Percentiles rank a stretch among this genome's conserved stretches.
Conservation (phyloP, 768 basidiomycete species). For the Hericium coralloides region DNA sequence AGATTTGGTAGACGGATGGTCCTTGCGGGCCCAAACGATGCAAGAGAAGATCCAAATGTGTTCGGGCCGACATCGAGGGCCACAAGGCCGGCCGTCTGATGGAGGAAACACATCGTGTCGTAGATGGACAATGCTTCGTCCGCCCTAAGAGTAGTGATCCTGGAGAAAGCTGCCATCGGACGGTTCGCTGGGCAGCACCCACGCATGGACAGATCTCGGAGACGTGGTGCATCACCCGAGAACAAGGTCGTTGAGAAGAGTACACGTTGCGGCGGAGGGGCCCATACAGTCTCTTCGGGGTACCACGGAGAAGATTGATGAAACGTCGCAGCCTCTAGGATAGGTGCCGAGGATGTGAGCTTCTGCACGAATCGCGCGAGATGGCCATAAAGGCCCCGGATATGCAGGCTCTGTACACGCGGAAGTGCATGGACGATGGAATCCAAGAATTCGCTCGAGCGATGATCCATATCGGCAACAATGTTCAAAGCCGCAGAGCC, state of each 20-base stretch:
- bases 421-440: neutral
- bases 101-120: neutral
- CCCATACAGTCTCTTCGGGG: neutral
- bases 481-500: neutral
- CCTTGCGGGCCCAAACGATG: too few relatives aligned
- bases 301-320: neutral
- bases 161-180: neutral
- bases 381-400: neutral
- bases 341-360: neutral
- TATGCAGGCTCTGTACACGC: neutral
- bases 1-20: too few relatives aligned
- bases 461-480: too few relatives aligned
- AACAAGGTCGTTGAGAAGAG: neutral
- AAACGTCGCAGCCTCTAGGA: neutral
- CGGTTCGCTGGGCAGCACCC: neutral
- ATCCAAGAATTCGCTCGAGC: too few relatives aligned
- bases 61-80: neutral
- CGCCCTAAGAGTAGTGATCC: neutral
- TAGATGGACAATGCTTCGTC: neutral
- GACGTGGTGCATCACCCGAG: neutral
- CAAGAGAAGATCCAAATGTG: neutral
- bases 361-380: neutral
- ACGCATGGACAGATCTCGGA: neutral
- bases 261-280: neutral
- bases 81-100: neutral